Conservation (phyloP, 2,329 filamentous ascomycete genomes). For the Davidsoniella virescens region DNA sequence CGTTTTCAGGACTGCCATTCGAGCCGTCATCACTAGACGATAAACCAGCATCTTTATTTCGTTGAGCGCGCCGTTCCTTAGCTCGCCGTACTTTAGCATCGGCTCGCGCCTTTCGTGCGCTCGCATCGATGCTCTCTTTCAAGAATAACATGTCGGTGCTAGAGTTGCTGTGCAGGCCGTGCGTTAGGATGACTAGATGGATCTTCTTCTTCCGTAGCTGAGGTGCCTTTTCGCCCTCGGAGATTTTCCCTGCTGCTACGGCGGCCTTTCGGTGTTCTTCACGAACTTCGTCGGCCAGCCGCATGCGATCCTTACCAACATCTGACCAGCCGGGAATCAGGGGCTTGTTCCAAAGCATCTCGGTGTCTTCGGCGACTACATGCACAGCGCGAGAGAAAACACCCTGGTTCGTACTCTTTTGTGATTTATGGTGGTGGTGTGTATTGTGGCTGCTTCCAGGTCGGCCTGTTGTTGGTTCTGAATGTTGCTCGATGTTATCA, state of each 20-base stretch:
- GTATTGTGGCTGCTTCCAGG: not conserved
- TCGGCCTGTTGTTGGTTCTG: not conserved
- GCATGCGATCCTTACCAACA: slow-evolving; percentile 19
- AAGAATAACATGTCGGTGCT: slow-evolving; percentile 93
- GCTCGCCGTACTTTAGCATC: slow-evolving; percentile 48
- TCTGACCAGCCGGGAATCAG: slow-evolving; percentile 52
- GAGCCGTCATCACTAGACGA: not conserved
- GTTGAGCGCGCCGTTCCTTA: slow-evolving; percentile 26
- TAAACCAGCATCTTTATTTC: not conserved
- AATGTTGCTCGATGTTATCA: slow-evolving; percentile 3
- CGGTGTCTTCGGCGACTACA: slow-evolving; percentile 73
- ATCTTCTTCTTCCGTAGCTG: slow-evolving; percentile 53
- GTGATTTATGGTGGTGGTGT: slow-evolving; percentile 21
- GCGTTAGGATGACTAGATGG: slow-evolving; percentile 82
- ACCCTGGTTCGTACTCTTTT: slow-evolving; percentile 33
- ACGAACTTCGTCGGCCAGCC: slow-evolving; percentile 12
- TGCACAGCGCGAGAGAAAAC: slow-evolving; percentile 71
- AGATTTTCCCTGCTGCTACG: slow-evolving; percentile 1
- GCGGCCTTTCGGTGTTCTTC: slow-evolving; percentile 4
- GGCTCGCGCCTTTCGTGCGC: slow-evolving; percentile 55
- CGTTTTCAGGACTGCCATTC: not conserved
- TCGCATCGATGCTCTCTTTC: slow-evolving; percentile 90
- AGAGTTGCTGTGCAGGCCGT: slow-evolving; percentile 89
- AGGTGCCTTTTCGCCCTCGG: slow-evolving; percentile 12
- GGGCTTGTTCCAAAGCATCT: slow-evolving; percentile 84